A percentile compares a stretch with the other conserved stretches of the same genome.
phyloP scores from a whole-genome alignment of 768 basidiomycete genomes.

The Kwoniella bestiolae region DNA sequence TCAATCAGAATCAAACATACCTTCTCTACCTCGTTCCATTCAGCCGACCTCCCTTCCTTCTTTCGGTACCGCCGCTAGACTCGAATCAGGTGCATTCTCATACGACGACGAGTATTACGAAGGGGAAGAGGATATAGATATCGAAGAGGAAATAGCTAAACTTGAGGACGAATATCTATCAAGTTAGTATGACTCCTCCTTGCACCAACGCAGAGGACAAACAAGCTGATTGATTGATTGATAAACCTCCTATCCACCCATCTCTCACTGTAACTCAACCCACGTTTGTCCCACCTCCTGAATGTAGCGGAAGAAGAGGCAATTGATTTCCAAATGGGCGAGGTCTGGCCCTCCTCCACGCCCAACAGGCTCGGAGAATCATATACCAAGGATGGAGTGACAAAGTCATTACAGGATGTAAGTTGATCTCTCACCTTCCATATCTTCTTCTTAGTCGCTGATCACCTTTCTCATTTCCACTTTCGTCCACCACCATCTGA shows the following conservation, averaged over 20 bases:
- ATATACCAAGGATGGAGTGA: conserved; percentile 18
- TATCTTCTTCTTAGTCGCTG: neutral
- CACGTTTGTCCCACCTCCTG: neutral
- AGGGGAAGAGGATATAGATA: conserved; percentile 41
- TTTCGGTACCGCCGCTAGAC: conserved; percentile 27
- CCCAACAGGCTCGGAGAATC: conserved; percentile 41
- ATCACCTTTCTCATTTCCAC: neutral
- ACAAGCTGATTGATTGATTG: conserved; percentile 3
- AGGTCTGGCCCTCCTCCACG: conserved; percentile 42
- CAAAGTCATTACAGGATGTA: conserved; percentile 18
- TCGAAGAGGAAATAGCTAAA: conserved; percentile 42
- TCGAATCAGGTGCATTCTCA: conserved; percentile 36
- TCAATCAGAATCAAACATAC: neutral
- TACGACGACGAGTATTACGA: conserved; percentile 46
- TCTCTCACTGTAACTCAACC: neutral
- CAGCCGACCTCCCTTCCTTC: conserved; percentile 20
- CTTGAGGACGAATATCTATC: conserved; percentile 24
- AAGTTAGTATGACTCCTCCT: neutral
- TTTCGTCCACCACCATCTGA: neutral
- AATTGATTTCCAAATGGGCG: conserved; percentile 31
- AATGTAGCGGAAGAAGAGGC: conserved; percentile 35
- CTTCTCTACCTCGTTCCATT: neutral
- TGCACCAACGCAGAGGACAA: neutral
- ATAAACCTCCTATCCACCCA: neutral
- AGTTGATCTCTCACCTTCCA: conserved; percentile 1